Evolutionary conservation across 805 yeast species (phyloP).

Genomic region (Hanseniaspora jakobsenii): DNA sequence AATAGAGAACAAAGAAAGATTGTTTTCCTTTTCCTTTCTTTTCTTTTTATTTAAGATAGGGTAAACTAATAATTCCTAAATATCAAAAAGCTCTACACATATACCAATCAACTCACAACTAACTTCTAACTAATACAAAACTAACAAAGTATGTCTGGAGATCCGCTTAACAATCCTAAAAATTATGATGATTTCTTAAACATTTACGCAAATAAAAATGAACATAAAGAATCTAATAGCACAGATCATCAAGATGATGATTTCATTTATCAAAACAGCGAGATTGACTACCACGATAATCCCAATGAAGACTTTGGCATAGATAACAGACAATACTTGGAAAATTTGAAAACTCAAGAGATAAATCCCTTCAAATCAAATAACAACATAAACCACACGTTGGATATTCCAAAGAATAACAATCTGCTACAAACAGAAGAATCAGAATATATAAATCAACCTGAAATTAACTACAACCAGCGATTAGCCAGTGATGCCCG

Average conservation of each 20-base stretch:
- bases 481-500: conserved; percentile 6
- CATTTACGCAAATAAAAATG: background rate
- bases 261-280: background rate
- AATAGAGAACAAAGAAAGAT: no score
- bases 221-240: background rate
- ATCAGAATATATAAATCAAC: no score
- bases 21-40: background rate
- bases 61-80: background rate
- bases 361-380: conserved; percentile 16
- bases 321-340: background rate
- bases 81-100: no score
- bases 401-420: no score
- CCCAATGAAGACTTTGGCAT: conserved; percentile 1
- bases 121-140: background rate
- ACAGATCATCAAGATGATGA: background rate
- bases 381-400: background rate
- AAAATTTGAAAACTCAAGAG: conserved; percentile 18
- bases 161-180: background rate
- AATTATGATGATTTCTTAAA: conserved; percentile 5
- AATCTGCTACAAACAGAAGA: no score
- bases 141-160: background rate
- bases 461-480: conserved; percentile 6
- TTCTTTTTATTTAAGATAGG: background rate
- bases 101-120: no score
- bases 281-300: conserved; percentile 9